Percentiles rank a stretch among this genome's conserved stretches.
These are phyloP conservation scores for Dentipellis sp. DNA, from an alignment of 768 basidiomycete genomes.

Conservation along the genomic window DNA sequence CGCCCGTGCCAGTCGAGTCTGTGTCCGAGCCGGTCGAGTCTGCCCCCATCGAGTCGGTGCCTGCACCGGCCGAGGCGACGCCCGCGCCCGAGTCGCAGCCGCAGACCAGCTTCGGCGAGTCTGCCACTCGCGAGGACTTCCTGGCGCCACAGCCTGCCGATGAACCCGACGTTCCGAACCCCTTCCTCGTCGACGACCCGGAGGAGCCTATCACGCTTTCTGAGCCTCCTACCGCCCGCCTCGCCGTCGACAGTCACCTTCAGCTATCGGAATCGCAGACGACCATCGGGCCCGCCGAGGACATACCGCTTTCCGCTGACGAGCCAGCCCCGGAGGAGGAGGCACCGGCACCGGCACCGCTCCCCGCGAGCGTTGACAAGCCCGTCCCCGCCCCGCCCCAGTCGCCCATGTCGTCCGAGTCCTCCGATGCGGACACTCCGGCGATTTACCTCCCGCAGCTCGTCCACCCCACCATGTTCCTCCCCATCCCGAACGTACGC, in stretches of 20 bases:
- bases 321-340: slow-evolving; percentile 15
- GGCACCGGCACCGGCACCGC: slow-evolving; percentile 20
- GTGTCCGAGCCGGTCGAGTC: neutral
- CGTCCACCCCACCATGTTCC: slow-evolving; percentile 67
- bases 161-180: slow-evolving; percentile 21
- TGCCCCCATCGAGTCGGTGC: too few species aligned
- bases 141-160: neutral
- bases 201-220: slow-evolving; percentile 25
- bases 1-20: neutral
- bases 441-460: slow-evolving; percentile 63
- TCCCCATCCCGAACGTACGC: slow-evolving; percentile 88
- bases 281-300: slow-evolving; percentile 29
- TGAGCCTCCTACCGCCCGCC: slow-evolving; percentile 8
- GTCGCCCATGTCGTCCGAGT: slow-evolving; percentile 19
- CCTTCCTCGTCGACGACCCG: slow-evolving; percentile 54
- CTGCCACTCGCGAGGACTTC: neutral
- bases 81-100: neutral
- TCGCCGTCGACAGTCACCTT: neutral
- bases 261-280: slow-evolving; percentile 22
- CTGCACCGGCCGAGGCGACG: neutral
- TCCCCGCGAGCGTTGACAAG: slow-evolving; percentile 50
- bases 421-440: slow-evolving; percentile 43
- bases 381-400: slow-evolving; percentile 42
- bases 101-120: neutral
- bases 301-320: slow-evolving; percentile 28